phyloP scores from a whole-genome alignment of 768 basidiomycete genomes.

The Auricularia auricula-judae region DNA sequence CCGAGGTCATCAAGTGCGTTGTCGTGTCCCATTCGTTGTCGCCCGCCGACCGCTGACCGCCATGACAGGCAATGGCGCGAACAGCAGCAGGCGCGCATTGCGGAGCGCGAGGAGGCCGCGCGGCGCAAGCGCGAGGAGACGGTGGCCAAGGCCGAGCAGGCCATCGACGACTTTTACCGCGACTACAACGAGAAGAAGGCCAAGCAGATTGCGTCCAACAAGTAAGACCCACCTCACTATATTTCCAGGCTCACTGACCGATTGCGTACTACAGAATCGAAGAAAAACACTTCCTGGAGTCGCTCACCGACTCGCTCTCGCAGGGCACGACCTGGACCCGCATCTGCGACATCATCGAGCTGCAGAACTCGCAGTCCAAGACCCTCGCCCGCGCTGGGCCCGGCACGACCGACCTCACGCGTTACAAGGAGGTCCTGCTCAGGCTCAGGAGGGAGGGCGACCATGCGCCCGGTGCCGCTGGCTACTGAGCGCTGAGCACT shows the following conservation, averaged over 20 bases:
- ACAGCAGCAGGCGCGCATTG: slow-evolving; percentile 76
- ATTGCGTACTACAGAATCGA: slow-evolving; percentile 48
- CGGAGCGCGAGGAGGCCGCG: slow-evolving; percentile 69
- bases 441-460: slow-evolving; percentile 84
- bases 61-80: slow-evolving; percentile 70
- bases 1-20: slow-evolving; percentile 74
- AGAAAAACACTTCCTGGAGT: slow-evolving; percentile 68
- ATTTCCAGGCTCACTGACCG: not conserved
- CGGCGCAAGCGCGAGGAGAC: slow-evolving; percentile 71
- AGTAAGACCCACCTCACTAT: slow-evolving; percentile 34
- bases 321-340: slow-evolving; percentile 94
- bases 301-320: slow-evolving; percentile 65
- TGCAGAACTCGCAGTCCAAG: slow-evolving; percentile 93
- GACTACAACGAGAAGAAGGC: slow-evolving; percentile 83
- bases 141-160: slow-evolving; percentile 69
- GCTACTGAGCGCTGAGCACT: slow-evolving; percentile 45
- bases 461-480: slow-evolving; percentile 83
- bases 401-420: slow-evolving; percentile 77
- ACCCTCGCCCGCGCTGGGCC: slow-evolving; percentile 79
- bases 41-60: not conserved
- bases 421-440: slow-evolving; percentile 78
- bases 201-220: slow-evolving; percentile 86
- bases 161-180: slow-evolving; percentile 87
- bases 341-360: slow-evolving; percentile 70
- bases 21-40: not conserved